Percentiles rank a stretch among this genome's conserved stretches.
These are phyloP conservation scores for Setaria italica DNA, from an alignment of 202 grass and related monocot species.

Conservation along the genomic window DNA sequence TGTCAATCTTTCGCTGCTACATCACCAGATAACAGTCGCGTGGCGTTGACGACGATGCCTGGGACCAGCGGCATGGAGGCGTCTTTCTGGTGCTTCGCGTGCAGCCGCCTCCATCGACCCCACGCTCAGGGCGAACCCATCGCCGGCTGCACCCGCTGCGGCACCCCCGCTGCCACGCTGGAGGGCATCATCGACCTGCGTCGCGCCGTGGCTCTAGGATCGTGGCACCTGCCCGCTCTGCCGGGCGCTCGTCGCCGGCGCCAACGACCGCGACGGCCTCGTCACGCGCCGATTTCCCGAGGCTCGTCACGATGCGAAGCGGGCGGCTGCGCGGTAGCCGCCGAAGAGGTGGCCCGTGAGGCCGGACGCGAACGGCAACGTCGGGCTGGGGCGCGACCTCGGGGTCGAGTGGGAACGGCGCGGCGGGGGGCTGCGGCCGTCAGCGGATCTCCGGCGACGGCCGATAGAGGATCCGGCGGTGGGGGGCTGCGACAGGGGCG, in stretches of 20 bases:
- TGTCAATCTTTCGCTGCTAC: not conserved
- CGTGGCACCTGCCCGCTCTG: slow-evolving; percentile 42
- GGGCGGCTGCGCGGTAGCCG: slow-evolving; percentile 52
- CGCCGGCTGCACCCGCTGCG: not conserved
- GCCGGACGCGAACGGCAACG: slow-evolving; percentile 57
- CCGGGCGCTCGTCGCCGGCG: not conserved
- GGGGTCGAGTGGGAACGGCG: not conserved
- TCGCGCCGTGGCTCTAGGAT: slow-evolving; percentile 28
- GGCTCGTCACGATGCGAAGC: slow-evolving; percentile 19
- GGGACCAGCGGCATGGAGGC: not conserved
- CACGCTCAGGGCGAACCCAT: not conserved
- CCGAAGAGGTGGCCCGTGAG: slow-evolving; percentile 55
- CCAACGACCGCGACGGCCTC: slow-evolving; percentile 23
- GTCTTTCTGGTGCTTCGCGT: slow-evolving; percentile 21
- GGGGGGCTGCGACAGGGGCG: too few relatives aligned
- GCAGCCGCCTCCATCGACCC: slow-evolving; percentile 13
- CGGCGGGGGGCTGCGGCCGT: too few relatives aligned
- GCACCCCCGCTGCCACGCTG: not conserved
- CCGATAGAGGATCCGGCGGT: too few relatives aligned
- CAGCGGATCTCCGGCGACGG: too few relatives aligned
- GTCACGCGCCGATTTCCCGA: not conserved
- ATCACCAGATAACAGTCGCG: not conserved
- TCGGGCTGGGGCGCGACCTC: not conserved
- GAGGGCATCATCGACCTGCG: slow-evolving; percentile 38
- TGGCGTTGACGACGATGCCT: not conserved